Percentiles rank a stretch among this genome's conserved stretches.
These are phyloP conservation scores for Ceriops tagal DNA, from an alignment of 345 rosid genomes.

Conservation along the genomic window DNA sequence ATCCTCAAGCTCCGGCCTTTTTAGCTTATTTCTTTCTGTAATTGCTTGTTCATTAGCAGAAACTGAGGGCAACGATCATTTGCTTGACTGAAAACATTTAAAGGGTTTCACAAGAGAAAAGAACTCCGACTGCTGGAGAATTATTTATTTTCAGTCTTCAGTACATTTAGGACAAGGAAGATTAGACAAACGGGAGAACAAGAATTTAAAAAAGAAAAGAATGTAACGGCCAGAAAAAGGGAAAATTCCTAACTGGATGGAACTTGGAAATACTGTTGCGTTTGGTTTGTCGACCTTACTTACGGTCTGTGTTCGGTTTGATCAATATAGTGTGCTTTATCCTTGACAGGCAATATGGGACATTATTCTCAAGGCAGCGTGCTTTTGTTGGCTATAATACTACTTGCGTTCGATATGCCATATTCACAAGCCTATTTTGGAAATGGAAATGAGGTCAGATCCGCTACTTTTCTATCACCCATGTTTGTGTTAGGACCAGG, in stretches of 20 bases:
- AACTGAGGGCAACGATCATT: too few relatives aligned
- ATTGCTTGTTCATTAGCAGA: too few relatives aligned
- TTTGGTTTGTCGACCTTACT: background rate
- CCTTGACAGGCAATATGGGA: constrained; percentile 20
- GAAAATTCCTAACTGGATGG: background rate
- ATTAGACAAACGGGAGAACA: too few relatives aligned
- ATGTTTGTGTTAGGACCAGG: constrained; percentile 71
- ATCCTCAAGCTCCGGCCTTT: too few relatives aligned
- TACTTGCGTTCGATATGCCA: background rate
- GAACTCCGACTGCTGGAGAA: too few relatives aligned
- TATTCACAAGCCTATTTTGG: constrained; percentile 11
- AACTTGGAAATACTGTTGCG: background rate
- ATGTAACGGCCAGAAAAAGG: too few relatives aligned
- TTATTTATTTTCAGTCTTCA: too few relatives aligned
- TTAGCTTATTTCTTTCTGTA: too few relatives aligned
- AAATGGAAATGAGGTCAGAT: constrained; percentile 34
- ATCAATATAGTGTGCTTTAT: background rate
- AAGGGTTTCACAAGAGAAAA: too few relatives aligned
- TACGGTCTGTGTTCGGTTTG: background rate
- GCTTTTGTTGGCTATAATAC: background rate
- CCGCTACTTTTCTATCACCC: constrained; percentile 65
- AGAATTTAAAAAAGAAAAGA: too few relatives aligned
- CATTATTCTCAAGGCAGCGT: constrained; percentile 3
- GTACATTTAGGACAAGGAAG: too few relatives aligned
- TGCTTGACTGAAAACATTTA: too few relatives aligned